Conservation (phyloP, 2,329 filamentous ascomycete species). For the Xylariaceae sp. region DNA sequence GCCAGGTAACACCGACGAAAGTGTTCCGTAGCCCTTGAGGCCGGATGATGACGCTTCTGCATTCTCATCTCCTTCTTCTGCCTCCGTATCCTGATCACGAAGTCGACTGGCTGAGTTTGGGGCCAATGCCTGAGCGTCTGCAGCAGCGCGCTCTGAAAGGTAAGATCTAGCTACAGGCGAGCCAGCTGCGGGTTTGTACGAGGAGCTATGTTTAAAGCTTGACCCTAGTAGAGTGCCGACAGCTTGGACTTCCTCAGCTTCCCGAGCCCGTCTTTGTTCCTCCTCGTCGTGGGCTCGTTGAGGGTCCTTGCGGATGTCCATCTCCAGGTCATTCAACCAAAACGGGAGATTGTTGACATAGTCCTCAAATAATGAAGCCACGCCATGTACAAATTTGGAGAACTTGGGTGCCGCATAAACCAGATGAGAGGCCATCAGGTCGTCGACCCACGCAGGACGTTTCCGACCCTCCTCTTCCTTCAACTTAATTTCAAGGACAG, state of each 20-base stretch:
- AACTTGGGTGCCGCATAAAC: slow-evolving; percentile 87
- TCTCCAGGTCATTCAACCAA: slow-evolving; percentile 89
- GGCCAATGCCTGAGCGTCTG: slow-evolving; percentile 38
- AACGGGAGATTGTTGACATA: slow-evolving; percentile 95
- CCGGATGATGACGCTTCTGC: slow-evolving; percentile 26
- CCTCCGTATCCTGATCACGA: slow-evolving; percentile 23
- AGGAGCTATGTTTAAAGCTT: slow-evolving; percentile 40
- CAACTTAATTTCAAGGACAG: slow-evolving; percentile 89
- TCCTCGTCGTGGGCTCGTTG: slow-evolving; percentile 88
- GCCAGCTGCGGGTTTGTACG: slow-evolving; percentile 58
- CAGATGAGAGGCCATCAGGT: slow-evolving; percentile 88
- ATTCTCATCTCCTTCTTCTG: slow-evolving; percentile 32
- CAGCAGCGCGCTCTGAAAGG: slow-evolving; percentile 53
- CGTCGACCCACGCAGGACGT: slow-evolving; percentile 81
- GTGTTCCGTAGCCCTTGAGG: slow-evolving; percentile 46
- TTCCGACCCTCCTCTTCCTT: slow-evolving; percentile 64
- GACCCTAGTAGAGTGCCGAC: slow-evolving; percentile 82
- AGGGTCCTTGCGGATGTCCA: slow-evolving; percentile 90
- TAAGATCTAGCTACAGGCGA: slow-evolving; percentile 69
- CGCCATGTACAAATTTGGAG: slow-evolving; percentile 95
- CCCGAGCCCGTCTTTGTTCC: slow-evolving; percentile 76
- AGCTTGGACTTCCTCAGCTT: slow-evolving; percentile 81
- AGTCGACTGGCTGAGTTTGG: slow-evolving; percentile 20
- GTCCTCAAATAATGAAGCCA: slow-evolving; percentile 89
- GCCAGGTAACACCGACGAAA: slow-evolving; percentile 74